These are phyloP conservation scores for Calophaca sinica DNA, from an alignment of 306 rosid genomes.

Conservation along the genomic window DNA sequence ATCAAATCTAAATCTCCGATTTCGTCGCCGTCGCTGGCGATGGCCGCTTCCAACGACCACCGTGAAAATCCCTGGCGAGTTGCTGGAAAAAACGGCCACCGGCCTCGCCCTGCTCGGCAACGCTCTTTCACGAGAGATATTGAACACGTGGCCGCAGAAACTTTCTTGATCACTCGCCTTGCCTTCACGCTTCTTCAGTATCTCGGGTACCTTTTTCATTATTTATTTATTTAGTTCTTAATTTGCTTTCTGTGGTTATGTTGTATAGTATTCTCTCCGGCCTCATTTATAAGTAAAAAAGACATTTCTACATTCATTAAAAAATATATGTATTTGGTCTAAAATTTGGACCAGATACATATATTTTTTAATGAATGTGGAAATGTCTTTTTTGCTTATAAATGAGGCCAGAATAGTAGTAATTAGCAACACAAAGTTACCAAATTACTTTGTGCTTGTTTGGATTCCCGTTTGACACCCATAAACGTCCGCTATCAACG, in stretches of 20 bases:
- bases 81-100: conserved; percentile 21
- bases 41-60: neutral
- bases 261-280: too few species aligned
- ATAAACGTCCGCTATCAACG: too few species aligned
- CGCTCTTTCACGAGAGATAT: conserved; percentile 39
- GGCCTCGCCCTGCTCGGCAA: conserved; percentile 38
- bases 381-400: too few species aligned
- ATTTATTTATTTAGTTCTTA: too few species aligned
- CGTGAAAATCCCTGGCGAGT: neutral
- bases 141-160: conserved; percentile 79
- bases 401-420: too few species aligned
- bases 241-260: too few species aligned
- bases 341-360: too few species aligned
- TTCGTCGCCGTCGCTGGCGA: neutral
- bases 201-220: conserved; percentile 65
- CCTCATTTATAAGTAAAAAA: too few species aligned
- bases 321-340: too few species aligned
- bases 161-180: conserved; percentile 74
- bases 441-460: neutral
- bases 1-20: neutral
- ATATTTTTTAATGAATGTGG: too few species aligned
- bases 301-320: too few species aligned
- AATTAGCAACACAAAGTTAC: neutral
- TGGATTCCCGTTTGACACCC: too few species aligned
- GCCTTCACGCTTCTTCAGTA: conserved; percentile 79